phyloP scores from a whole-genome alignment of 2,329 filamentous ascomycete genomes.

The Pseudogymnoascus pannorum region DNA sequence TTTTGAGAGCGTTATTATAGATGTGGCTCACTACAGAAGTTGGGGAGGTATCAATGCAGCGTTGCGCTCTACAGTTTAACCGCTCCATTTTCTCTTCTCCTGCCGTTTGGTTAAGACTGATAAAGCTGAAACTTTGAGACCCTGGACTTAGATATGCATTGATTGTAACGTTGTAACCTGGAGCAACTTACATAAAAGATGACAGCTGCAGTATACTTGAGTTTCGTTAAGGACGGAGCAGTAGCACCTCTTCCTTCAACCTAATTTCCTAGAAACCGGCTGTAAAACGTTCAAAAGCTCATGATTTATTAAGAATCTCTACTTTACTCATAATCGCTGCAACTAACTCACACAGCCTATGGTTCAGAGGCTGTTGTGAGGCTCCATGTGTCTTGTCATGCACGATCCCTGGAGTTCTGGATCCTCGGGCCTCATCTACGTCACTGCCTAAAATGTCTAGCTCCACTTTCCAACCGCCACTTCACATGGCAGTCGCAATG shows the following conservation, averaged over 20 bases:
- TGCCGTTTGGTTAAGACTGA: too few relatives aligned
- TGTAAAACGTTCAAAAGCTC: too few relatives aligned
- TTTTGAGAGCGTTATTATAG: slow-evolving; percentile 3
- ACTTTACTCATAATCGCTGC: neutral
- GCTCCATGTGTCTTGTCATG: neutral
- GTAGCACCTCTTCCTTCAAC: neutral
- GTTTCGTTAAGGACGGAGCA: neutral
- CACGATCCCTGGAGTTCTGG: neutral
- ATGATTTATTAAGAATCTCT: neutral
- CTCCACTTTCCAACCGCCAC: slow-evolving; percentile 4
- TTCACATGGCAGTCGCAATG: slow-evolving; percentile 3
- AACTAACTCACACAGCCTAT: neutral
- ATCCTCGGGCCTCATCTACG: slow-evolving; percentile 8
- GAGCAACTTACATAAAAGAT: neutral
- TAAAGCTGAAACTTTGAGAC: neutral
- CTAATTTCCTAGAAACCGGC: neutral
- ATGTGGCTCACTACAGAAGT: neutral
- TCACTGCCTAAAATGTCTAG: slow-evolving; percentile 6
- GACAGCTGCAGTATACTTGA: neutral
- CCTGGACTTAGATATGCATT: neutral
- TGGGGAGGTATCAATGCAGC: neutral
- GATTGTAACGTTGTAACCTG: neutral
- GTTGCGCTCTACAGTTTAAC: neutral
- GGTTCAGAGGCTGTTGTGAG: neutral
- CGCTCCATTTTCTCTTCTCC: neutral